Base-by-base conservation (phyloP, 208 protist genomes). In the Leptomonas seymouri region DNA sequence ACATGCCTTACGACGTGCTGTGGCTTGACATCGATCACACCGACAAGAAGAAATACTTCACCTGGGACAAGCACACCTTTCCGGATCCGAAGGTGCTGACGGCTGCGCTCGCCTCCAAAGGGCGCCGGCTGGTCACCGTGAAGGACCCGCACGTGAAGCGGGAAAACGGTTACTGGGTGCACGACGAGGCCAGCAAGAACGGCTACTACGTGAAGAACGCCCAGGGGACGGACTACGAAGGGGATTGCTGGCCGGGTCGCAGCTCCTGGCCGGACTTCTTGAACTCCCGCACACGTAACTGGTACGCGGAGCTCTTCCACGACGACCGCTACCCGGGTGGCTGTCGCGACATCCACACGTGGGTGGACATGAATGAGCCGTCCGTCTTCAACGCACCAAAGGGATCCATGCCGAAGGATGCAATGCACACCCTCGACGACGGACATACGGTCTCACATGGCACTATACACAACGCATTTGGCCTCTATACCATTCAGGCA, bases 1-100 rank as follows among this genome's bases (percentile, higher is more conserved):
- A 98, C 80, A 97, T 99, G 67, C 98, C 98, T 15, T 98, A 98
- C 76, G 99, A 99, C 84, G 91, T 97, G 14, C 87, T 99, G 34
- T 99, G 98, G 98, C 91, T 99, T 9, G 99, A 99, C 81, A 99
- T 99, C 80, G 99, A 99, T 80, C 98, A 99, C 84, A 99, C 98
- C 0, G 89, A 99, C 82, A 90, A 88, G 61, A 99, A 99, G 76
- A 96, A 93, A 77, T 99, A 99, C 76, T 99, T 99, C 60, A 99
- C 98, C 1, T 99, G 98, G 98, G 97, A 99, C 75, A 68, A 64
- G 7, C 71, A 85, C 65, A 94, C 89, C 49, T 99, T 99, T 79
- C 95, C 98, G 27, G 93, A 97, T 21, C 97, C 98, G 21, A 72
- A 80, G 30, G 39, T 81, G 7, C 96, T 99, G 83, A 81, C 95